phyloP scores from a whole-genome alignment of 2,329 filamentous ascomycete species.

The Hawksworthiomyces lignivorus region DNA sequence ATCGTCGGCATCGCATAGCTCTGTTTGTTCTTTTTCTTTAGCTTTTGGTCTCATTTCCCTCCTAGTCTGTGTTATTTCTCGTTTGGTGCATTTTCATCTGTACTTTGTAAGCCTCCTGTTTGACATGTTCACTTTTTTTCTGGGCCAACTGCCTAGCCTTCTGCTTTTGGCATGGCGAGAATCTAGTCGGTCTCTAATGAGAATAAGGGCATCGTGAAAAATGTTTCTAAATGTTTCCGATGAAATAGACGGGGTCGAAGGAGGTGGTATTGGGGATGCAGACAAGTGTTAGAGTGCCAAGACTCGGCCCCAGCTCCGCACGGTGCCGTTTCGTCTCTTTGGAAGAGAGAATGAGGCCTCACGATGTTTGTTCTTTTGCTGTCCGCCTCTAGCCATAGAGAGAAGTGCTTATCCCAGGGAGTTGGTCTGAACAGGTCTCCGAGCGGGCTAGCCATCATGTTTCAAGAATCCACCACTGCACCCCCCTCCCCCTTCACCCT shows the following conservation, averaged over 20 bases:
- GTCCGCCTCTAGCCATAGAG: no score
- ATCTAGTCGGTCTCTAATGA: no score
- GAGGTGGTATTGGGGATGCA: not conserved
- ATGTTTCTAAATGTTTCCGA: slow-evolving; percentile 6
- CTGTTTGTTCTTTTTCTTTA: no score
- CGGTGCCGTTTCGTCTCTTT: slow-evolving; percentile 1
- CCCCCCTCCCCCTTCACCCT: not conserved
- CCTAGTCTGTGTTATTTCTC: no score
- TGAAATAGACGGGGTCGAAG: not conserved
- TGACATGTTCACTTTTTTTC: slow-evolving; percentile 15
- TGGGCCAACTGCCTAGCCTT: no score
- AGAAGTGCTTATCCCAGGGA: no score
- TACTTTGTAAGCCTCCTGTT: not conserved
- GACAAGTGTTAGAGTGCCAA: not conserved
- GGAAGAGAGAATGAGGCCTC: not conserved
- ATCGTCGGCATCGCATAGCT: no score
- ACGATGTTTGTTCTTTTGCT: slow-evolving; percentile 12
- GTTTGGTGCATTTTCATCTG: no score
- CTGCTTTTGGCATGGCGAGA: no score
- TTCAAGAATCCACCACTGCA: slow-evolving; percentile 4
- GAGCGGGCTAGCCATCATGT: slow-evolving; percentile 2
- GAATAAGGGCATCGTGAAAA: slow-evolving; percentile 8
- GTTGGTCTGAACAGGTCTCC: slow-evolving; percentile 3
- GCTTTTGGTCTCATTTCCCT: no score
- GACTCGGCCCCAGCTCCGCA: not conserved